Conservation (phyloP, 768 basidiomycete species). For the Tulasnella calospora region DNA sequence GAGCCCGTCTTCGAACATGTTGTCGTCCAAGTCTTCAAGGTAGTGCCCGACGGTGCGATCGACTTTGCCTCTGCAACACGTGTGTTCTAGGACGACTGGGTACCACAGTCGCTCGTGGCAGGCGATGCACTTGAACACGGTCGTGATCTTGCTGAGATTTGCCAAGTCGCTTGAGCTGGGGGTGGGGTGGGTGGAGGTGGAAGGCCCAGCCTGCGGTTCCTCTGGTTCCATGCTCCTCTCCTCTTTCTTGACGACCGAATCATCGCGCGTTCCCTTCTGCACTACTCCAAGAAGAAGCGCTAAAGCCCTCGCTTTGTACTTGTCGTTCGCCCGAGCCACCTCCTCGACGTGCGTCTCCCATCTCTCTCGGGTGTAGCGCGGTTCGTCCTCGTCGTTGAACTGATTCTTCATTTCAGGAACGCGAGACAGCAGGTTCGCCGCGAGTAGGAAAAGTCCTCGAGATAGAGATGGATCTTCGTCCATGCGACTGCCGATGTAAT, state of each 20-base stretch:
- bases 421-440: neutral
- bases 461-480: neutral
- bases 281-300: neutral
- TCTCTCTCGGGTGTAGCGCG: neutral
- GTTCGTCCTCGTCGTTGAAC: neutral
- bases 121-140: neutral
- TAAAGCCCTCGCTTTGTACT: neutral
- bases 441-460: neutral
- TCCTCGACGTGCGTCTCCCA: neutral
- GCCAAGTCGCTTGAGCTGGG: neutral
- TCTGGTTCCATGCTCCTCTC: neutral
- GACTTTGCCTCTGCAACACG: neutral
- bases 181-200: neutral
- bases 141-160: neutral
- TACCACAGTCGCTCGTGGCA: slow-evolving; percentile 3
- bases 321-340: neutral
- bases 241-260: neutral
- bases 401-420: neutral
- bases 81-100: neutral
- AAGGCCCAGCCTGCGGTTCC: neutral
- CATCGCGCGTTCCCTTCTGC: neutral
- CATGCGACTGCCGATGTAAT: neutral
- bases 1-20: neutral
- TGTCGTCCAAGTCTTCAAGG: neutral
- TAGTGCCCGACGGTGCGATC: neutral